These are phyloP conservation scores for Viridothelium virens DNA, from an alignment of 495 filamentous ascomycete species.

Conservation along the genomic window DNA sequence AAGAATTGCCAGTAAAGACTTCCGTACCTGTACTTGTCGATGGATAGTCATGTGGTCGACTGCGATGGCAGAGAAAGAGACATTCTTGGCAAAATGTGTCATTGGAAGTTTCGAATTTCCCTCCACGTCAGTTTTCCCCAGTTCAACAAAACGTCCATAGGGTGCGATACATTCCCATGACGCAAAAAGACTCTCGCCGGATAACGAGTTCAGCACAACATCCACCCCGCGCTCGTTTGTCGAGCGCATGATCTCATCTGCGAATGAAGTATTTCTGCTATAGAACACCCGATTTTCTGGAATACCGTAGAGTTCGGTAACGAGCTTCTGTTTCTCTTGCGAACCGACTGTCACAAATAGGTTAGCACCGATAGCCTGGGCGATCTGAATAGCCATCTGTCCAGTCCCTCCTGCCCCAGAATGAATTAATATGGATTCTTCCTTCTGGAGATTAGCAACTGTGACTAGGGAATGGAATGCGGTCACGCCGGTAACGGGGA, in stretches of 20 bases:
- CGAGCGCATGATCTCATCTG: background rate
- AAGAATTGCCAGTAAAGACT: constrained; percentile 2
- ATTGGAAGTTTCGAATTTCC: constrained; percentile 26
- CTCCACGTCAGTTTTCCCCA: constrained; percentile 37
- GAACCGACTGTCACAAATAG: constrained; percentile 44
- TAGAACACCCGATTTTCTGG: constrained; percentile 36
- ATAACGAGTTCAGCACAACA: constrained; percentile 23
- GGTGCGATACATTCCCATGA: constrained; percentile 20
- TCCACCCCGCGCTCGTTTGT: constrained; percentile 21
- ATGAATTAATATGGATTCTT: constrained; percentile 45
- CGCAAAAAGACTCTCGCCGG: constrained; percentile 17
- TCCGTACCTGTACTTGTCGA: constrained; percentile 23
- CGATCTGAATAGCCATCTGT: constrained; percentile 42
- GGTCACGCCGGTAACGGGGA: constrained; percentile 39
- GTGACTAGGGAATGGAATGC: constrained; percentile 37
- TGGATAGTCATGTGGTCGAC: constrained; percentile 17
- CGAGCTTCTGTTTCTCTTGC: constrained; percentile 35
- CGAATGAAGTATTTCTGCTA: constrained; percentile 8
- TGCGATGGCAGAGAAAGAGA: constrained; percentile 36
- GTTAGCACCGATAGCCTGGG: constrained; percentile 31
- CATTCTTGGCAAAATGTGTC: constrained; percentile 15
- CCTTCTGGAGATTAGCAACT: constrained; percentile 30
- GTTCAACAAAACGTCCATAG: constrained; percentile 43
- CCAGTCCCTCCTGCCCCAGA: constrained; percentile 42
- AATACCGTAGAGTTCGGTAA: constrained; percentile 37